Evolutionary conservation across 805 yeast species (phyloP).

Genomic region (Suhomyces kilbournensis): DNA sequence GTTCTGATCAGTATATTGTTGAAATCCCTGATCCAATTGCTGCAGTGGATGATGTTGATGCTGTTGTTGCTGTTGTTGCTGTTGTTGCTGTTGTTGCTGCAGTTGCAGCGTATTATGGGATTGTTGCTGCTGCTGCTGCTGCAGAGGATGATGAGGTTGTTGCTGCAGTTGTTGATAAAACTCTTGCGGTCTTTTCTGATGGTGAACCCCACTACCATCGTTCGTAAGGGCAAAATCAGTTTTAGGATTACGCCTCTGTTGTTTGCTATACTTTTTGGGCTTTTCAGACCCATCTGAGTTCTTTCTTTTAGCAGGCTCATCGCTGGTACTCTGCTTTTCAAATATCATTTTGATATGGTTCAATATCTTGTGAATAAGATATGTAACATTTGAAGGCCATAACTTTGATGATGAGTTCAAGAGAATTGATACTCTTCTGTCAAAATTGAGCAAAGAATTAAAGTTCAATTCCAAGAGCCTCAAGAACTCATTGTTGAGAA

Average conservation of each 20-base stretch:
- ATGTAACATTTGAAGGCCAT: constrained; percentile 36
- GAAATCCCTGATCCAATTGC: background rate
- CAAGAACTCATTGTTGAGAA: constrained; percentile 19
- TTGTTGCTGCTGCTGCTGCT: background rate
- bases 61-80: background rate
- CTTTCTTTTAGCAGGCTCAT: constrained; percentile 3
- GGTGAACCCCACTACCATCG: background rate
- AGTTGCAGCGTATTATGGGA: background rate
- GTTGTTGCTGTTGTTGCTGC: background rate
- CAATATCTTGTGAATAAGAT: constrained; percentile 29
- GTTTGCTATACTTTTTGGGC: background rate
- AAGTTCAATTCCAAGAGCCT: constrained; percentile 21
- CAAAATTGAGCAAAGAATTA: constrained; percentile 21
- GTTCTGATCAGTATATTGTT: background rate
- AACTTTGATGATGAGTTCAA: constrained; percentile 18
- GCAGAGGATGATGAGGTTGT: background rate
- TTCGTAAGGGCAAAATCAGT: background rate
- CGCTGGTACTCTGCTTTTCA: constrained; percentile 13
- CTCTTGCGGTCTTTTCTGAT: background rate
- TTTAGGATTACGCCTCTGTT: background rate
- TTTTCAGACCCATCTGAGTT: background rate
- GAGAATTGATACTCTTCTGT: constrained; percentile 19
- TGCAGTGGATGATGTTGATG: background rate
- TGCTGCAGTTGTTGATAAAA: background rate
- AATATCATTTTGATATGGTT: constrained; percentile 25